Percentiles rank a stretch among this genome's conserved stretches.
Evolutionary conservation across 495 filamentous ascomycete species (phyloP).

Genomic region (Bathelium albidoporum): DNA sequence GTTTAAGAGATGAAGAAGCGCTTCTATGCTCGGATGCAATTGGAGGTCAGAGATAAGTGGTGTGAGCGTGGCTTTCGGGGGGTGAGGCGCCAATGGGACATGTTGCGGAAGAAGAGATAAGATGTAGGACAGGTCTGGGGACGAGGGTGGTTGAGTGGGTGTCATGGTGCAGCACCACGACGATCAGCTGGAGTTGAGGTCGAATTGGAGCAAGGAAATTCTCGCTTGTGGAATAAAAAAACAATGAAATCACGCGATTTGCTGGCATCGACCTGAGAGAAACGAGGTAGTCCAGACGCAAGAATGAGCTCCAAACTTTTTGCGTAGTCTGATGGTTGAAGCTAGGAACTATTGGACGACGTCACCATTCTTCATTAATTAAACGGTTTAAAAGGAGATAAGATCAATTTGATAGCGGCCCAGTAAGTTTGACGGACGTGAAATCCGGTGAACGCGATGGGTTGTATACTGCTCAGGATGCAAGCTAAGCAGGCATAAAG

Average conservation of each 20-base stretch:
- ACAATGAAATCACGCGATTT: background rate
- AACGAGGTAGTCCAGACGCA: background rate
- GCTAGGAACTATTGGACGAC: background rate
- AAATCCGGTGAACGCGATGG: no score
- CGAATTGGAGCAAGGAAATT: background rate
- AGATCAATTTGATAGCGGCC: background rate
- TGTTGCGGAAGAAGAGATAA: background rate
- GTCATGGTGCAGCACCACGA: background rate
- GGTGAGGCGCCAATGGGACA: conserved; percentile 4
- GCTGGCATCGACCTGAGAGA: background rate
- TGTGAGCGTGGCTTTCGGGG: conserved; percentile 8
- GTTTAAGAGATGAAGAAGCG: conserved; percentile 39
- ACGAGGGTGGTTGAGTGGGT: background rate
- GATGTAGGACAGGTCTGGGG: background rate
- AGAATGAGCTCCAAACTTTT: background rate
- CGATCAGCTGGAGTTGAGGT: background rate
- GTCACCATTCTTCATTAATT: background rate
- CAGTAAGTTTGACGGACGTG: background rate
- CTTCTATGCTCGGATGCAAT: conserved; percentile 38
- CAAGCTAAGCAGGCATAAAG: background rate
- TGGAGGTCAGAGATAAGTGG: conserved; percentile 27
- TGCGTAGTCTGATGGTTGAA: background rate
- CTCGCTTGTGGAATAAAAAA: background rate
- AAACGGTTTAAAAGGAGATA: background rate
- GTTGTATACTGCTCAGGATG: background rate